Evolutionary conservation across 257 asterid genomes (phyloP), one percentile per base, ranked within the genome.

Genomic region (Handroanthus guayacan): DNA sequence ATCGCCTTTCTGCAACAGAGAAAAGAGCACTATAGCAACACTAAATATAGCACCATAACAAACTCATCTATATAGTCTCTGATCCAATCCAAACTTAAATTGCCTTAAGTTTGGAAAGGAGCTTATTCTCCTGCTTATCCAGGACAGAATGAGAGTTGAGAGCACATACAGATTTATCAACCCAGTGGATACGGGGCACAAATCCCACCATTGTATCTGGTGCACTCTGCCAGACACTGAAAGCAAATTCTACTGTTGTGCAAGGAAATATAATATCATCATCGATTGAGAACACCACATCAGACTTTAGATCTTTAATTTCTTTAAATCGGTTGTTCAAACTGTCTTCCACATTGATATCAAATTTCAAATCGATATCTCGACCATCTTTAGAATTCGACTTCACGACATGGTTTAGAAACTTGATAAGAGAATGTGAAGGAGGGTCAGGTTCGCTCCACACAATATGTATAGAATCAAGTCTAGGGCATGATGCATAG

Each of bases 391-490:
- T 86, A 34, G 92, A 71, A 44, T 88, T 81, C 14, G 69, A 72
- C 76, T 80, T 66, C 62, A 89, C 18, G 58, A 73, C 88, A 79
- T 79, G 85, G 51, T 78, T 86, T 57, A 92, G 86, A 77, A 80
- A 86, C 51, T 77, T 82, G 80, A 79, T 55, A 25, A 92, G 92
- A 73, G 95, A 85, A 71, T 83, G 83, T 31, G 91, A 80, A 64
- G 98, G 98, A 71, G 90, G 89, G 74, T 87, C 75, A 25, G 96
- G 93, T 75, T 92, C 97, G 65, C 97, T 92, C 97, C 97, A 90
- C 13, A 92, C 92, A 25, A 92, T 82, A 68, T 84, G 96, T 62
- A 91, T 71, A 37, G 97, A 89, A 78, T 85, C 87, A 66, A 91
- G 94, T 54, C 92, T 87, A 38, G 89, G 91, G 69, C 97, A 89